Conservation (phyloP, 2,329 filamentous ascomycete species). For the Purpureocillium lavendulum region DNA sequence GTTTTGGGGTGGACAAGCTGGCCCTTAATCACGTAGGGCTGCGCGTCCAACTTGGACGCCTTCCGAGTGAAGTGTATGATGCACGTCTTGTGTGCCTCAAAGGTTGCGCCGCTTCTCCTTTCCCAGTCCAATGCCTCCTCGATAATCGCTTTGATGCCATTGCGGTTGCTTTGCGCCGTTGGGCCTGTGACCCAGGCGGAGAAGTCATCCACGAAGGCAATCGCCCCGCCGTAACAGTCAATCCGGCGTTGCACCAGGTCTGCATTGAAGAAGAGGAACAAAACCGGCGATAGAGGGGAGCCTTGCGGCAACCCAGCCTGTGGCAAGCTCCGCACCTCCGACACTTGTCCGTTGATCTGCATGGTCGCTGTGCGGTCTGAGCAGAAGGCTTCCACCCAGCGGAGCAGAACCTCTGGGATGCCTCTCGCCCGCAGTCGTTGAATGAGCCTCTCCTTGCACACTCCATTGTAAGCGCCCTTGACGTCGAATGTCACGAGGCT, state of each 20-base stretch:
- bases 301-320: slow-evolving; percentile 1
- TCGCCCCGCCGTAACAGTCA: slow-evolving; percentile 13
- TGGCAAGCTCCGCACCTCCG: neutral
- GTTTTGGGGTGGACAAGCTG: slow-evolving; percentile 4
- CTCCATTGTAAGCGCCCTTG: slow-evolving; percentile 9
- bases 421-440: slow-evolving; percentile 7
- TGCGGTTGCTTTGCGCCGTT: slow-evolving; percentile 11
- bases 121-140: slow-evolving; percentile 13
- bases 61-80: slow-evolving; percentile 14
- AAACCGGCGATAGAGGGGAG: slow-evolving; percentile 8
- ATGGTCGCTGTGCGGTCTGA: slow-evolving; percentile 1
- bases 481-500: slow-evolving; percentile 8
- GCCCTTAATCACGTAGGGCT: slow-evolving; percentile 4
- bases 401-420: slow-evolving; percentile 5
- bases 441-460: slow-evolving; percentile 8
- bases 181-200: slow-evolving; percentile 13
- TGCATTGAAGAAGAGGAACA: slow-evolving; percentile 28
- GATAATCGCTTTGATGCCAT: slow-evolving; percentile 16
- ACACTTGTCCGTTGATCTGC: neutral
- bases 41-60: neutral
- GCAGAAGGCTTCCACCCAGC: slow-evolving; percentile 8
- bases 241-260: slow-evolving; percentile 24
- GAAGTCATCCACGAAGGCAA: slow-evolving; percentile 19
- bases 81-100: slow-evolving; percentile 16
- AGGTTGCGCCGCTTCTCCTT: slow-evolving; percentile 14